These are phyloP conservation scores for Talaromyces marneffei DNA, from an alignment of 2,329 filamentous ascomycete species.

Conservation along the genomic window DNA sequence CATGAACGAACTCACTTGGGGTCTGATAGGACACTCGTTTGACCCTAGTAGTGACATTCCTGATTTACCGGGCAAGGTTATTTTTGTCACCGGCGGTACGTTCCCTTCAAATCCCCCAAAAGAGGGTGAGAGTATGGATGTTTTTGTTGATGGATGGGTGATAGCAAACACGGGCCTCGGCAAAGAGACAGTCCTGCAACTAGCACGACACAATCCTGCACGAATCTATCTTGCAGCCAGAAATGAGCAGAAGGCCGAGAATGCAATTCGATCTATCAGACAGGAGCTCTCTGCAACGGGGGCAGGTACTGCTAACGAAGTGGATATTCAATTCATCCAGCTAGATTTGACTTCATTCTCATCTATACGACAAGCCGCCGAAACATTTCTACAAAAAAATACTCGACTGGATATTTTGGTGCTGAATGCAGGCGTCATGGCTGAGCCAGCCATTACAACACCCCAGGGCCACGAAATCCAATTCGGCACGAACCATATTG, in stretches of 20 bases:
- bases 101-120: too few species aligned
- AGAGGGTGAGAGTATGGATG: too few species aligned
- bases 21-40: conserved; percentile 32
- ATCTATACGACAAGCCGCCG: conserved; percentile 43
- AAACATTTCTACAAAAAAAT: conserved; percentile 35
- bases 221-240: conserved; percentile 54
- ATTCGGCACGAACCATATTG: conserved; percentile 44
- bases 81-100: conserved; percentile 49
- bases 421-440: conserved; percentile 46
- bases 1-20: conserved; percentile 30
- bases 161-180: conserved; percentile 44
- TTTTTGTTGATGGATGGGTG: not conserved
- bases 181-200: conserved; percentile 42
- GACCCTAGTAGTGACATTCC: conserved; percentile 42
- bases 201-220: conserved; percentile 47
- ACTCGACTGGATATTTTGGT: conserved; percentile 43
- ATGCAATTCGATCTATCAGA: conserved; percentile 41
- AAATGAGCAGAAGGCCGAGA: conserved; percentile 37
- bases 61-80: conserved; percentile 44
- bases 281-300: conserved; percentile 19
- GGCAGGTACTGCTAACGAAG: conserved; percentile 15
- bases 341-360: conserved; percentile 49
- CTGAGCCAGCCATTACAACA: conserved; percentile 32
- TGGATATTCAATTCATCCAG: conserved; percentile 41
- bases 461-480: conserved; percentile 41